Base-by-base conservation (phyloP, 1,284 basidiomycete species). In the Naganishia cerealis region DNA sequence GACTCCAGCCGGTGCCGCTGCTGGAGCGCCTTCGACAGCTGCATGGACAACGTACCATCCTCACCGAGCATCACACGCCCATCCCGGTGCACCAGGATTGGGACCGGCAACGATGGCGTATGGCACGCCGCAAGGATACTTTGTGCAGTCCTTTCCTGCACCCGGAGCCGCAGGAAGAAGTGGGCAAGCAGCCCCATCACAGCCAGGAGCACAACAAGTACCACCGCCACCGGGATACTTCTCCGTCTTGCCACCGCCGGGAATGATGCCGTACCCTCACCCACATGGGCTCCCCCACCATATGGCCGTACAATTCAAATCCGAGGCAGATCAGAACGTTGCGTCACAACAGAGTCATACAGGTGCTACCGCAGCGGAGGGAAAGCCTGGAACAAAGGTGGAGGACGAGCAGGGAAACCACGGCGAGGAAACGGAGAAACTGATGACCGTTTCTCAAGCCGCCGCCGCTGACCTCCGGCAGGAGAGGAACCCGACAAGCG, bases 11-110 rank as follows among this genome's bases (percentile, higher is more conserved):
- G 48, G 38, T 33, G 43, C 67, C 6, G 46, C 39, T 36, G 21
- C 24, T 33, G 40, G 21, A 36, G 24, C 21, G 13, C 55, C 65
- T n/a, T 57, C 55, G 15, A 55, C 65, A 6, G 12, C 40, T 16
- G 43, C 61, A 42, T 63, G 61, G 61, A 63, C 61, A 10, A 63
- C 61, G 50, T 63, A 63, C 16, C 61, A 63, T 16, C 61, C 54
- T 33, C 53, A 66, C 26, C 63, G 55, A n/a, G 53, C 53, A 15
- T 33, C 63, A 8, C 63, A 66, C n/a, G 40, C 53, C 12, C 63
- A 66, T 33, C 55, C 63, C 2, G 63, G 63, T 8, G 40, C 53
- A 16, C 38, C 63, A 7, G 54, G 15, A 15, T 52, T 56, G 15
- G 62, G 16, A 0, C 55, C 63, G 16, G 54, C 21, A 8, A 54